Evolutionary conservation across 2,329 filamentous ascomycete genomes (phyloP), one percentile per base, ranked within the genome.

Genomic region (Fusarium sp.): DNA sequence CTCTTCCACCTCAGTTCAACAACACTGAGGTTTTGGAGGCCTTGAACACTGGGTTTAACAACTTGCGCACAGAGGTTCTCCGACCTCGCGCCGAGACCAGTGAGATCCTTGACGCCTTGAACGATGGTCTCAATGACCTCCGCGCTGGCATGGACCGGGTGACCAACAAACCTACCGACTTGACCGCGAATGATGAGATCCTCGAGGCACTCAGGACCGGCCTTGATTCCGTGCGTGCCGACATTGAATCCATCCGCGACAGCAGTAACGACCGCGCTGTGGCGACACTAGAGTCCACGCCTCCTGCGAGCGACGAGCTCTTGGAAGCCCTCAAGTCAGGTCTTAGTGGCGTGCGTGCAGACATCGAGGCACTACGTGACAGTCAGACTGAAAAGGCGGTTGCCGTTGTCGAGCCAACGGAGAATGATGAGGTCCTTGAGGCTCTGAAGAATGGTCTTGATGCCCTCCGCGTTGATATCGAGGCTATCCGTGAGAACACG

Each of bases 161-260:
- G 17, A 84, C 88, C 22, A 90, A 95, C 75, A 96, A 93, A 79
- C 92, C 94, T 7, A 82, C 88, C 1, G 94, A 97, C 72, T 85
- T 95, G 78, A 94, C 91, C 1, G 90, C 93, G 58, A 95, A 92
- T 62, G 92, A 97, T 68, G 94, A 97, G 78, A 94, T 97, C 52
- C 84, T 97, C 1, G 92, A 97, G 62, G 93, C 92, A 0, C 84
- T 98, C 56, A 96, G 92, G 76, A 86, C 89, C n/a, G 94, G 94
- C 0, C 82, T 98, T 10, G 89, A 91, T 43, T 86, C 85, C 39
- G 85, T 98, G 17, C 89, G 90, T 53, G 85, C 87, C 3, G 94
- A 97, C 48, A 92, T 97, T 67, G 91, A 94, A 57, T 84, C 85
- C 20, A 83, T 97, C 39, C 91, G 92, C n/a, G 88, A 90, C 23